phyloP scores from a whole-genome alignment of 2,329 filamentous ascomycete species.

The Calonectria crousiana region DNA sequence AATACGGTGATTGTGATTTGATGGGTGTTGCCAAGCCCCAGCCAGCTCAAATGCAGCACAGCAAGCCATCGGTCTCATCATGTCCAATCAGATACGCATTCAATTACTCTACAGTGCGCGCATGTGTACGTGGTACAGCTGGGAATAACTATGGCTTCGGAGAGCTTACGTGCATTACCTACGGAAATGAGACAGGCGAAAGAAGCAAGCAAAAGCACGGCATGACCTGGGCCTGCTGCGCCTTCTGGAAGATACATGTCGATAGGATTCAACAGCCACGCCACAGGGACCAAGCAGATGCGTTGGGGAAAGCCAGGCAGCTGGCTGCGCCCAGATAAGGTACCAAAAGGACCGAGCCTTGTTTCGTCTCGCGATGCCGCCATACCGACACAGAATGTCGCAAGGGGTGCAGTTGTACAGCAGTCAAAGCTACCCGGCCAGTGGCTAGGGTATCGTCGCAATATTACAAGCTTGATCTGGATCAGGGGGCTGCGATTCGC shows the following conservation, averaged over 20 bases:
- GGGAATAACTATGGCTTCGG: neutral
- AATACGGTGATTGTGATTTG: slow-evolving; percentile 6
- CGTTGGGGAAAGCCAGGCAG: slow-evolving; percentile 1
- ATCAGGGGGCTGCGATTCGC: slow-evolving; percentile 9
- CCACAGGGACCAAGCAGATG: neutral
- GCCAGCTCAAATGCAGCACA: neutral
- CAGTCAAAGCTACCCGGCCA: neutral
- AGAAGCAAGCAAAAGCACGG: neutral
- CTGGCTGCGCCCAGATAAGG: neutral
- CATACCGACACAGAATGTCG: slow-evolving; percentile 43
- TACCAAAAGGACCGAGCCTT: slow-evolving; percentile 27
- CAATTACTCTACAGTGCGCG: slow-evolving; percentile 11
- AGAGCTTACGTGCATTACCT: slow-evolving; percentile 11
- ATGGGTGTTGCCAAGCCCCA: neutral
- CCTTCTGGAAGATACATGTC: neutral
- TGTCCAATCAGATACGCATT: slow-evolving; percentile 8
- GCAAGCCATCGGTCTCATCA: neutral
- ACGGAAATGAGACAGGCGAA: slow-evolving; percentile 2
- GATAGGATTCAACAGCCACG: neutral
- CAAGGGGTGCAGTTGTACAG: slow-evolving; percentile 22
- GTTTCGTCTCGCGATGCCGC: slow-evolving; percentile 38
- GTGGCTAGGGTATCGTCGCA: slow-evolving; percentile 16
- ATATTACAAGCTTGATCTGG: slow-evolving; percentile 2
- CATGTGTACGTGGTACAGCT: neutral
- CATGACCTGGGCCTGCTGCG: neutral